Percentiles rank a stretch among this genome's conserved stretches.
Evolutionary conservation across 805 yeast species (phyloP).

Genomic region (Ogataea sp.): DNA sequence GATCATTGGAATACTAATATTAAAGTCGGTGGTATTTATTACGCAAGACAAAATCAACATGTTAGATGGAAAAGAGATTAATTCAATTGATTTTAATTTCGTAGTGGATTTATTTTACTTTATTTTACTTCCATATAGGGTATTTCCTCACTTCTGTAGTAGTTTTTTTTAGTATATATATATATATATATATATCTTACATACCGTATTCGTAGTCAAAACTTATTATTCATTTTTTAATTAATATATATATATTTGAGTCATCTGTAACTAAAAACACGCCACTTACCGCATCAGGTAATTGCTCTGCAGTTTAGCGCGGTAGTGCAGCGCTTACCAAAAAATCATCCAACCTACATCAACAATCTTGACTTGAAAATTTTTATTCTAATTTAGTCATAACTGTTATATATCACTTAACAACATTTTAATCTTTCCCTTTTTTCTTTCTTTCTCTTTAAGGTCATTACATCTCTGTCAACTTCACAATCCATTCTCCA

Average conservation of each 20-base stretch:
- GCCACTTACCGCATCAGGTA: not conserved
- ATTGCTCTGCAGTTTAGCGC: not conserved
- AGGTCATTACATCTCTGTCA: not conserved
- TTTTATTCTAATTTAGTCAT: no score
- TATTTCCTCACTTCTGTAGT: no score
- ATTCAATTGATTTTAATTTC: not conserved
- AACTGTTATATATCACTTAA: no score
- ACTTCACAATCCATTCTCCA: not conserved
- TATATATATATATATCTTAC: not conserved
- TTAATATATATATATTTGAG: no score
- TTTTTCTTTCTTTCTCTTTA: not conserved
- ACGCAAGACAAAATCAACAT: slow-evolving; percentile 40
- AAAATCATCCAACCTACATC: not conserved
- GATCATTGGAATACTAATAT: slow-evolving; percentile 62
- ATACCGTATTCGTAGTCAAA: not conserved
- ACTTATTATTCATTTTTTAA: no score
- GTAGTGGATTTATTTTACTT: no score
- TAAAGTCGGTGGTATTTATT: slow-evolving; percentile 59
- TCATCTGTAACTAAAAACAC: no score
- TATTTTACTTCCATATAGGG: no score
- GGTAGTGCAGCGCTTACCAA: not conserved
- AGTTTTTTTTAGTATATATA: not conserved
- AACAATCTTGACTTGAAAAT: not conserved
- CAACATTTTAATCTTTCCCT: not conserved
- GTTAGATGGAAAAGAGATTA: slow-evolving; percentile 52